Conservation (phyloP, 2,329 filamentous ascomycete species). For the Talaromyces sp. region DNA sequence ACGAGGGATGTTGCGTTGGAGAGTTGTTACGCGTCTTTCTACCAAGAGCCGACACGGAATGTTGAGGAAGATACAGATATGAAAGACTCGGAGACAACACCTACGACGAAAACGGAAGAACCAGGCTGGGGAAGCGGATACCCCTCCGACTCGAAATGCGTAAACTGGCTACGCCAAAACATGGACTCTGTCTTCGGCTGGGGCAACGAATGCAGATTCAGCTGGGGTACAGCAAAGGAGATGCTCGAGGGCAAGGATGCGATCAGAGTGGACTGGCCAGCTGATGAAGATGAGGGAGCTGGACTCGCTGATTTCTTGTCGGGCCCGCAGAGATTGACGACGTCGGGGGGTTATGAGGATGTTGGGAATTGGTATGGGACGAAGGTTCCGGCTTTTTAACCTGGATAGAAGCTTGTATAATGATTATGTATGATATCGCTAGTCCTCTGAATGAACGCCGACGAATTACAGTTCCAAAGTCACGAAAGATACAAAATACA, state of each 20-base stretch:
- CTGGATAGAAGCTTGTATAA: conserved; percentile 11
- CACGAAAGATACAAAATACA: conserved; percentile 6
- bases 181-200: conserved; percentile 96
- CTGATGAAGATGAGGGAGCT: conserved; percentile 66
- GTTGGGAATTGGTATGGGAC: conserved; percentile 77
- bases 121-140: conserved; percentile 88
- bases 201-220: conserved; percentile 89
- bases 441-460: conserved; percentile 14
- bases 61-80: background rate
- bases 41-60: conserved; percentile 27
- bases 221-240: conserved; percentile 93
- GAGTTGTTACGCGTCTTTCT: conserved; percentile 64
- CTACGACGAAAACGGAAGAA: conserved; percentile 23
- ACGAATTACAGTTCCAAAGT: conserved; percentile 11
- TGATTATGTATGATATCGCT: conserved; percentile 22
- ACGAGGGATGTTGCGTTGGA: conserved; percentile 89
- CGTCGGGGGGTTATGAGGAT: conserved; percentile 63
- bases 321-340: conserved; percentile 32
- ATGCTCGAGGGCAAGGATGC: conserved; percentile 76
- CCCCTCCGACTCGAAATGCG: conserved; percentile 79
- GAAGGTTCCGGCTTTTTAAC: conserved; percentile 67
- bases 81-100: conserved; percentile 32
- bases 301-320: conserved; percentile 76
- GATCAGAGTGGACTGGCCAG: conserved; percentile 80
- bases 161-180: conserved; percentile 75